Base-by-base conservation (phyloP, 352 stramenopile species). In the Phytophthora capsici region DNA sequence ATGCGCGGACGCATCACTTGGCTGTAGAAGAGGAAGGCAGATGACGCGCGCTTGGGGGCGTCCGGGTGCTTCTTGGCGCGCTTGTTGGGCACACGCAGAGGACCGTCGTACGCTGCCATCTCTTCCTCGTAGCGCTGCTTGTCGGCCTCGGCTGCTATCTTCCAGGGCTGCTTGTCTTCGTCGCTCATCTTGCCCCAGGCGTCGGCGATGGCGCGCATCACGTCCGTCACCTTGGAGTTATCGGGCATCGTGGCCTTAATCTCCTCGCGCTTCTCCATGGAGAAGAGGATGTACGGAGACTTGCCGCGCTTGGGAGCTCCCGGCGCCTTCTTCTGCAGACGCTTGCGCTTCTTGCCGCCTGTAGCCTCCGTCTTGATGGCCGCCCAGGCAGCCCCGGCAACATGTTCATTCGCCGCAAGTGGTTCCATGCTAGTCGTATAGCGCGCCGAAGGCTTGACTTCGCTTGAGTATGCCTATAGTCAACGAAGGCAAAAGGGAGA, bases 51-150 rank as follows among this genome's bases (percentile, higher is more conserved):
- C 73, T 98, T 98, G 6, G 96, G 94, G 5, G 95, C 95, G 46
- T 96, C 84, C 40, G 93, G 91, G 76, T 98, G 85, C 69, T 98
- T 98, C 84, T 98, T 98, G 8, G 91, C 91, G 47, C 94, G 83
- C 74, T 98, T 98, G 63, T 97, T 97, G 13, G 86, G 79, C 38
- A 97, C 87, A 25, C 94, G 90, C 69, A 97, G 77, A 6, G 93
- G 92, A 0, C 95, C 94, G 50, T 98, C 94, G 63, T 96, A 95
- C 4, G 84, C 82, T n/a, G 92, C 78, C 81, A 97, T 98, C 76
- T 99, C 94, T 60, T 93, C 82, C 53, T 96, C 83, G 69, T 98
- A 98, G 25, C 96, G 90, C 65, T 97, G 79, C 77, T 98, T 98
- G 72, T 99, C 96, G 10, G 90, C 89, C 57, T 94, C 82, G 7